Evolutionary conservation across 202 grass and related monocot genomes (phyloP), one percentile per base, ranked within the genome.

Genomic region (Schoenoplectus tabernaemontani): DNA sequence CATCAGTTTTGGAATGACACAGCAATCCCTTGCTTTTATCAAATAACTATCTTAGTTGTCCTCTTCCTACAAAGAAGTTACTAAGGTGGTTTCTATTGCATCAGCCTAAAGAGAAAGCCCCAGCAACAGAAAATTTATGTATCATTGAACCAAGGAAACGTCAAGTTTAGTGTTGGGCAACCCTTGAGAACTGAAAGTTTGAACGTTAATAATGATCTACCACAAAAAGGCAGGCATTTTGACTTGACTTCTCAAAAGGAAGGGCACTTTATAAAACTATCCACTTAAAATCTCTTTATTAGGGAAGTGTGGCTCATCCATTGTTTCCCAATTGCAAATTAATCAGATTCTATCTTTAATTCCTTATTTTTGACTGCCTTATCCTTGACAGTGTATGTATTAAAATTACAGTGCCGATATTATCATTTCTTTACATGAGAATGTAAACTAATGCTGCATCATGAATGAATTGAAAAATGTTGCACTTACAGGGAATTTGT

Each of bases 401-500:
- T 28, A 48, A 47, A 51, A n/a, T n/a, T n/a, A n/a, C n/a, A n/a
- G n/a, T n/a, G n/a, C n/a, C n/a, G n/a, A n/a, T n/a, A n/a, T 51
- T 15, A 51, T 51, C 48, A 51, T 51, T 51, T 51, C 15, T n/a
- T n/a, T n/a, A n/a, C 3, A 13, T 50, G 4, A 50, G 23, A 61
- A 5, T 32, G 23, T 16, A 73, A n/a, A 74, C 12, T 53, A 74
- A 53, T 74, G 46, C 24, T 12, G n/a, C n/a, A 64, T 64, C 6
- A 22, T 42, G 7, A 7, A 46, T 22, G 74, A 62, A 64, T 34
- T 47, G 12, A 1, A 79, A 64, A 28, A 63, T 62, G 10, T 32
- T 42, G 24, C 20, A 66, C 71, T 84, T 57, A 78, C 82, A 84
- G 66, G 82, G 82, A 78, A 84, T 84, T 56, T 84, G 82, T 53